Evolutionary conservation across 371 early-diverging fungal species (phyloP).

Genomic region (Umbelopsis sp.): DNA sequence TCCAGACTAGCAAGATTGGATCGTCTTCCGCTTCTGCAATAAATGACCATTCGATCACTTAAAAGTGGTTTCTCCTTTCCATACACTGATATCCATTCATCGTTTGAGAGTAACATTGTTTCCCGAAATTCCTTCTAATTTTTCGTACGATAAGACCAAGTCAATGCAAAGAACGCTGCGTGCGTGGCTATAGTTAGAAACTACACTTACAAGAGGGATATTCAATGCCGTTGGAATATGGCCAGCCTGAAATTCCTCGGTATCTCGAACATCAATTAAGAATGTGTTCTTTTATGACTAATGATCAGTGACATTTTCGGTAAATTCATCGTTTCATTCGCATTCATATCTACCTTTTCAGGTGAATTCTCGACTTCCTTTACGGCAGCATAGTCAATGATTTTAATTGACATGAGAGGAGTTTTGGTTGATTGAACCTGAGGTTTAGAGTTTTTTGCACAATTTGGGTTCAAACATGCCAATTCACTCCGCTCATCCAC

Average conservation of each 20-base stretch:
- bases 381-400: conserved; percentile 11
- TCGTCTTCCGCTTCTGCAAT: conserved; percentile 11
- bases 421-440: too few species aligned
- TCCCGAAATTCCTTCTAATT: background rate
- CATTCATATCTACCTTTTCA: background rate
- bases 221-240: conserved; percentile 6
- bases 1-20: conserved; percentile 13
- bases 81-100: background rate
- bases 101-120: conserved; percentile 1
- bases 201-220: conserved; percentile 3
- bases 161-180: background rate
- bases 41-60: background rate
- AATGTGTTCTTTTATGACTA: background rate
- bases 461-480: too few species aligned
- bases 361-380: background rate
- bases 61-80: background rate
- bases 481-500: too few species aligned
- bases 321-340: background rate
- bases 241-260: background rate
- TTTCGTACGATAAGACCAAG: too few species aligned
- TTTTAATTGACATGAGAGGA: background rate
- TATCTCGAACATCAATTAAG: conserved; percentile 13
- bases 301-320: background rate
- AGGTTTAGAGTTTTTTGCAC: too few species aligned
- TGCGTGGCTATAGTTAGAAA: too few species aligned